These are phyloP conservation scores for Phytopythium chamaehyphon DNA, from an alignment of 352 stramenopile species.

Conservation along the genomic window DNA sequence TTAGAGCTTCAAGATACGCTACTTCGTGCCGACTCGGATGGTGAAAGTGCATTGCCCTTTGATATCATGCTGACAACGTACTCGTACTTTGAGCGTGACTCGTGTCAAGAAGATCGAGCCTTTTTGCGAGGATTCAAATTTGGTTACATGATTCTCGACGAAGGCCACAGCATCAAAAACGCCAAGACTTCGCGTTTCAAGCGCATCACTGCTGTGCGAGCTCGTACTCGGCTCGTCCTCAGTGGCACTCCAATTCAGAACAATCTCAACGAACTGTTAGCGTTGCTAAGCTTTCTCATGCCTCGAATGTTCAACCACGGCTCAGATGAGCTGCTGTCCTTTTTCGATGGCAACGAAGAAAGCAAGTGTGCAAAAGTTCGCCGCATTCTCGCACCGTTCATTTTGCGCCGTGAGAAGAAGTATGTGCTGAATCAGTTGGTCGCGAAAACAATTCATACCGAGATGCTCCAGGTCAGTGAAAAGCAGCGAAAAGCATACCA, in stretches of 20 bases:
- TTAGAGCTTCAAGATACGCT: conserved; percentile 54
- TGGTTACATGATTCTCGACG: conserved; percentile 93
- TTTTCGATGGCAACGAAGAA: conserved; percentile 78
- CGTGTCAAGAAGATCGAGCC: conserved; percentile 72
- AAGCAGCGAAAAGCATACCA: conserved; percentile 89
- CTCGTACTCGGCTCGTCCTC: conserved; percentile 69
- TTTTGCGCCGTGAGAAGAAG: conserved; percentile 94
- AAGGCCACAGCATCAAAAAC: conserved; percentile 94
- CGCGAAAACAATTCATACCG: conserved; percentile 76
- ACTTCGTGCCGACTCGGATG: background rate
- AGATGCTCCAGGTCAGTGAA: conserved; percentile 79
- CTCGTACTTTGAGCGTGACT: conserved; percentile 89
- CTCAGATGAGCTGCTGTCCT: conserved; percentile 72
- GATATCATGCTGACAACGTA: conserved; percentile 91
- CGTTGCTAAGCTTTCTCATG: conserved; percentile 91
- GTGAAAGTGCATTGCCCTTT: conserved; percentile 26
- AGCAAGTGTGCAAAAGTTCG: conserved; percentile 84
- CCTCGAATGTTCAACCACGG: conserved; percentile 87
- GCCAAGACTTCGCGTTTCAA: conserved; percentile 87
- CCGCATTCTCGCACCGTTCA: conserved; percentile 96
- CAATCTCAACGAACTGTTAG: conserved; percentile 84
- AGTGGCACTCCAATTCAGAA: conserved; percentile 91
- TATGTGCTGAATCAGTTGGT: conserved; percentile 93
- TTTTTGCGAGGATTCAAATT: conserved; percentile 79
- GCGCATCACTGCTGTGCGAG: conserved; percentile 75